Evolutionary conservation across 2,329 filamentous ascomycete species (phyloP).

Genomic region (Phialemoniopsis sp.): DNA sequence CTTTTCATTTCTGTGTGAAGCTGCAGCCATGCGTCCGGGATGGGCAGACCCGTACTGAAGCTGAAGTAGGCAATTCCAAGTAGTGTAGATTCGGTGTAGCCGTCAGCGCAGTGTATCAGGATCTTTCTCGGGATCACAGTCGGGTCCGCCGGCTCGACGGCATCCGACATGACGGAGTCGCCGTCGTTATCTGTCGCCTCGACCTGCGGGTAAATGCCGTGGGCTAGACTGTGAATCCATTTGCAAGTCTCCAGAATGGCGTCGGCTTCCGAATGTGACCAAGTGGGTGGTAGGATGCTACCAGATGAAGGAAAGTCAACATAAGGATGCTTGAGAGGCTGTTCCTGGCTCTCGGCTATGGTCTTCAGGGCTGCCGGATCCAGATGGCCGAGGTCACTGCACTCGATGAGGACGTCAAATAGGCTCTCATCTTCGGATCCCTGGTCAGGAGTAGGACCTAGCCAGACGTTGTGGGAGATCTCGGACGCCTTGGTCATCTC

Average conservation of each 20-base stretch:
- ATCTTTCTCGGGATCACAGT: constrained; percentile 56
- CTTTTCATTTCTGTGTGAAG: constrained; percentile 76
- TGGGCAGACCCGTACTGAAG: constrained; percentile 77
- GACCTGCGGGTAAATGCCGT: constrained; percentile 48
- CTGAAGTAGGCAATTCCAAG: constrained; percentile 89
- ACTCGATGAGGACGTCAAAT: constrained; percentile 87
- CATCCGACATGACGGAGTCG: constrained; percentile 47
- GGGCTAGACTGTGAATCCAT: constrained; percentile 83
- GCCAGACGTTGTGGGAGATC: constrained; percentile 84
- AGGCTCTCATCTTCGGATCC: constrained; percentile 50
- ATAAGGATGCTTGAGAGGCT: constrained; percentile 30
- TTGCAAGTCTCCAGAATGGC: constrained; percentile 81
- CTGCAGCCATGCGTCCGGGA: constrained; percentile 82
- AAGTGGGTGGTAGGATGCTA: constrained; percentile 82
- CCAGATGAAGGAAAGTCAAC: constrained; percentile 91
- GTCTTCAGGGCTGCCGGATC: constrained; percentile 63
- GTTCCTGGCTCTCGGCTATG: constrained; percentile 53
- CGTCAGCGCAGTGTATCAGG: constrained; percentile 89
- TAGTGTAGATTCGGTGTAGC: constrained; percentile 92
- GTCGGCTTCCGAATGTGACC: constrained; percentile 78
- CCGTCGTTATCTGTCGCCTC: constrained; percentile 35
- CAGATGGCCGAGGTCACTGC: constrained; percentile 77
- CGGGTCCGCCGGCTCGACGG: constrained; percentile 7
- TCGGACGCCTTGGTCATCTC: constrained; percentile 86
- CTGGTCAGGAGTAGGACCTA: constrained; percentile 80